Evolutionary conservation across 2,329 filamentous ascomycete species (phyloP), one percentile per base, ranked within the genome.

Genomic region (Claviceps africana): DNA sequence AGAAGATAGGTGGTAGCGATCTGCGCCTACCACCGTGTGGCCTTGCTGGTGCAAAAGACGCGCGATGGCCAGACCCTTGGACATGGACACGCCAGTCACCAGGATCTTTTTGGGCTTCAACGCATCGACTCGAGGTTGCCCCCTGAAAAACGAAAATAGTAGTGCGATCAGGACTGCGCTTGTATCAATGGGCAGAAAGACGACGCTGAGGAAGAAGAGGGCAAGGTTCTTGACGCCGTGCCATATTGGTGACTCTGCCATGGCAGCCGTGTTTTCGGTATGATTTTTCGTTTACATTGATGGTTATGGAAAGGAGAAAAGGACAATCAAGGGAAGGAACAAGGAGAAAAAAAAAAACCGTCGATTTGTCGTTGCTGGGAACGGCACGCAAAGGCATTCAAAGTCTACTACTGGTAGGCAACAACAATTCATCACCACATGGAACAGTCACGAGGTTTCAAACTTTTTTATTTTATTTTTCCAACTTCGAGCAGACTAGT

Each of bases 31-130:
- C 40, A 89, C 83, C n/a, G 74, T 73, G 62, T 88, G 82, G 2
- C 83, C 82, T 1, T 75, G 72, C 25, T 75, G 65, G 57, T 83
- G 73, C 64, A 88, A 84, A 3, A 77, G 65, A 35, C 86, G 77
- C 4, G 85, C 82, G 9, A 90, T 67, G 0, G 72, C 69, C 3
- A 89, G 71, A 4, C 84, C 85, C 62, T 88, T 86, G 44, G 78
- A 74, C 76, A 87, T 89, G 46, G 80, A 79, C 2, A 88, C 73
- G 2, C 86, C 85, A 0, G 85, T 88, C 43, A 90, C 76, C 15
- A 90, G 74, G 37, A 89, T 70, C 0, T 76, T 85, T 51, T 60
- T 59, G 0, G 44, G 35, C 9, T 35, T 9, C 13, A 51, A 42
- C 2, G 33, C 47, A 31, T 47, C 53, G 42, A 48, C 42, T 57